Conservation (phyloP, 2,329 filamentous ascomycete species). For the Penicillium polonicum region DNA sequence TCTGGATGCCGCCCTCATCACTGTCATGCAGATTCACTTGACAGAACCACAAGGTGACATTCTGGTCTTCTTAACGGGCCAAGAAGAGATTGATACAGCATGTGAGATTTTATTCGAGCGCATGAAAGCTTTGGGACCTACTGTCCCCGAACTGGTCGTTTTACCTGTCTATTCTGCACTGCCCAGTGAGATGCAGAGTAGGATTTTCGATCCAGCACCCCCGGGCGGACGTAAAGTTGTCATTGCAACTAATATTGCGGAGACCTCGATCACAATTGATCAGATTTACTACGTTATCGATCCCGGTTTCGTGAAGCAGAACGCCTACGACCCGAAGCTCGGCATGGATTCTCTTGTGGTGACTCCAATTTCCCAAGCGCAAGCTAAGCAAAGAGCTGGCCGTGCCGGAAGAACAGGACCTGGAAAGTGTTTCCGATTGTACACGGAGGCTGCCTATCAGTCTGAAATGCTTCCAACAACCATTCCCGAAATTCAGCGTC, state of each 20-base stretch:
- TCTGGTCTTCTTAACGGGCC: slow-evolving; percentile 91
- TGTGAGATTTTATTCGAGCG: slow-evolving; percentile 91
- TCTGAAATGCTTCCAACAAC: slow-evolving; percentile 96
- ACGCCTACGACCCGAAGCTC: slow-evolving; percentile 92
- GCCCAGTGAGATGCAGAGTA: slow-evolving; percentile 88
- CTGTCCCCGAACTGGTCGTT: slow-evolving; percentile 87
- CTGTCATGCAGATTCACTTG: slow-evolving; percentile 97
- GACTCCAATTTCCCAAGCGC: slow-evolving; percentile 93
- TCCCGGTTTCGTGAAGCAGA: slow-evolving; percentile 96
- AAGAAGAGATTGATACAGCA: slow-evolving; percentile 95
- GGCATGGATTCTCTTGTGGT: slow-evolving; percentile 97
- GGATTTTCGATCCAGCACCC: slow-evolving; percentile 91
- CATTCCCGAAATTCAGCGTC: slow-evolving; percentile 93
- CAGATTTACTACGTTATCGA: slow-evolving; percentile 97
- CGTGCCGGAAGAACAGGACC: slow-evolving; percentile 92
- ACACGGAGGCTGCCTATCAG: slow-evolving; percentile 93
- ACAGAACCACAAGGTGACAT: slow-evolving; percentile 92
- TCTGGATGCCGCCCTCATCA: slow-evolving; percentile 87
- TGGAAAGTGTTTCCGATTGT: slow-evolving; percentile 92
- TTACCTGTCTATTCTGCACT: slow-evolving; percentile 94
- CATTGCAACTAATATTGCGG: slow-evolving; percentile 96
- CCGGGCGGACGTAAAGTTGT: slow-evolving; percentile 86
- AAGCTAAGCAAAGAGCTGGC: slow-evolving; percentile 90
- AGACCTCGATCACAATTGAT: slow-evolving; percentile 97
- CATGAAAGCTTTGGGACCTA: slow-evolving; percentile 91